These are phyloP conservation scores for Saccharum officinarum DNA, from an alignment of 176 grass and related monocot species.

Conservation along the genomic window DNA sequence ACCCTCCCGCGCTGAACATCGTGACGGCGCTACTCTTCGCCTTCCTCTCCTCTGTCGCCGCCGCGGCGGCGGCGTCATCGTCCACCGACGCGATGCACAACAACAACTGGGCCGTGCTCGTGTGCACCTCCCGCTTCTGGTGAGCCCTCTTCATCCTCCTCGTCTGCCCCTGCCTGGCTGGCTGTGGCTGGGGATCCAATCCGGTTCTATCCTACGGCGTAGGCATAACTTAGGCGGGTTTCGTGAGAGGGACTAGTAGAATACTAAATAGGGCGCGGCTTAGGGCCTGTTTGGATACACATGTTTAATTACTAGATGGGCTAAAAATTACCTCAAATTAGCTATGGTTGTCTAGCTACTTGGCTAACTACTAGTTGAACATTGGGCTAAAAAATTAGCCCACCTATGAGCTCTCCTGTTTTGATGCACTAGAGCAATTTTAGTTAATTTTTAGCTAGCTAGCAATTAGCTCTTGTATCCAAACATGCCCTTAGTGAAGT, in stretches of 20 bases:
- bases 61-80: background rate
- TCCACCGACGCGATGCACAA: conserved; percentile 69
- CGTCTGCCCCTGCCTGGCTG: background rate
- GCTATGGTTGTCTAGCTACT: too few relatives aligned
- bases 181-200: background rate
- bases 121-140: conserved; percentile 97
- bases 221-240: background rate
- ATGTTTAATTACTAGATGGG: too few relatives aligned
- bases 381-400: too few relatives aligned
- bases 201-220: too few relatives aligned
- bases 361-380: too few relatives aligned
- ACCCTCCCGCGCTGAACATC: background rate
- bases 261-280: background rate
- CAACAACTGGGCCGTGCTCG: conserved; percentile 97
- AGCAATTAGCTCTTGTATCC: too few relatives aligned
- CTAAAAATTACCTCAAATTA: too few relatives aligned
- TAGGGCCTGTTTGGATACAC: background rate
- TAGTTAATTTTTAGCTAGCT: too few relatives aligned
- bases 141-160: conserved; percentile 23
- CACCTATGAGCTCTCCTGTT: too few relatives aligned
- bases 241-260: background rate
- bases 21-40: background rate
- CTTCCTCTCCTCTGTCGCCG: background rate
- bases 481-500: background rate
- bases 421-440: too few relatives aligned